Conservation (phyloP, 1,139 yeast species). For the Blastobotrys indianensis region DNA sequence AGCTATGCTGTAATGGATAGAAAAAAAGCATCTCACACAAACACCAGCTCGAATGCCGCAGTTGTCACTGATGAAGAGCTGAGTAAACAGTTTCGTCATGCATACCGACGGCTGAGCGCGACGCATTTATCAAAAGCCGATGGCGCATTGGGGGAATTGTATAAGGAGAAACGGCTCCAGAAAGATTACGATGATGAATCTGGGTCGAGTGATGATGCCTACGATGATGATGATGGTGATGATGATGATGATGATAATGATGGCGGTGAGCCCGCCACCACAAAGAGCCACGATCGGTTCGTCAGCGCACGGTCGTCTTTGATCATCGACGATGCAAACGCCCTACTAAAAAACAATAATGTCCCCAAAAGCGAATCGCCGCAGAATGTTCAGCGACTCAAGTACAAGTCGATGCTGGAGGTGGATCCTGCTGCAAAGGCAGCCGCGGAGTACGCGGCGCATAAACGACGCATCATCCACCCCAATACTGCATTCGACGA, state of each 20-base stretch:
- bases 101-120: constrained; percentile 24
- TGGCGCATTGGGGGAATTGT: constrained; percentile 23
- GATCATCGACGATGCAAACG: constrained; percentile 1
- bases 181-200: constrained; percentile 19
- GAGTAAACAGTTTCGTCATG: constrained; percentile 12
- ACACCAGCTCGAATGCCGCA: constrained; percentile 1
- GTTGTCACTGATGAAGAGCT: constrained; percentile 17
- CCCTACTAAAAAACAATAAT: not conserved
- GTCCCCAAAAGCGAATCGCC: constrained; percentile 14
- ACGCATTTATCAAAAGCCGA: constrained; percentile 22
- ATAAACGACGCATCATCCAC: constrained; percentile 41
- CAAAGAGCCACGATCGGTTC: not conserved
- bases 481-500: constrained; percentile 36
- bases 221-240: constrained; percentile 13
- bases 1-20: not conserved
- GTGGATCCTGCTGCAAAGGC: constrained; percentile 27
- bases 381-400: constrained; percentile 9
- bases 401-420: constrained; percentile 35
- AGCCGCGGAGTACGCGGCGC: constrained; percentile 42
- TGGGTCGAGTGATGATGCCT: constrained; percentile 14
- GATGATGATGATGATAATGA: constrained; percentile 15
- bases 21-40: not conserved
- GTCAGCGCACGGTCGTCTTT: not conserved
- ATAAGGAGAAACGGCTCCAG: constrained; percentile 13
- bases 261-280: not conserved